A percentile compares a stretch with the other conserved stretches of the same genome.
Evolutionary conservation across 768 basidiomycete species (phyloP).

Genomic region (Boletus rufocinnamomeus): DNA sequence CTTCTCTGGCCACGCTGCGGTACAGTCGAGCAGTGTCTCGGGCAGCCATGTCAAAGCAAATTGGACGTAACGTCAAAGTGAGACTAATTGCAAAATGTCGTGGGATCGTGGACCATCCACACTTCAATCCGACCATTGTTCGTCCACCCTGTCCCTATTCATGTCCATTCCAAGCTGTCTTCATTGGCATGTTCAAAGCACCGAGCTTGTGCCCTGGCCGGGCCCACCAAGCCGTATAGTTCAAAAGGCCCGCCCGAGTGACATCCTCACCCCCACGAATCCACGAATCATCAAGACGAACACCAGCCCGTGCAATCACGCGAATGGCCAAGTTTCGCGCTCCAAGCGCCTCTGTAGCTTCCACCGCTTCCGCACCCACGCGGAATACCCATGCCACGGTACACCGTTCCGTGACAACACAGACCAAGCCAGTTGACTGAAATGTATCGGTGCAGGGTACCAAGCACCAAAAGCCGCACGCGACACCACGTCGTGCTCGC

Average conservation of each 20-base stretch:
- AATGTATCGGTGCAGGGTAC: neutral
- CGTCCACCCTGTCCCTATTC: constrained; percentile 9
- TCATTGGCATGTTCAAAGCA: constrained; percentile 21
- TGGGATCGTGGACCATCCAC: constrained; percentile 18
- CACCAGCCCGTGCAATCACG: constrained; percentile 1
- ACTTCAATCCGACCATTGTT: constrained; percentile 26
- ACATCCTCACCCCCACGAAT: neutral
- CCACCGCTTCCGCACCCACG: constrained; percentile 2
- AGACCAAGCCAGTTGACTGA: neutral
- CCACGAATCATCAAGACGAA: neutral
- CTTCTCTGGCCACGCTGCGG: constrained; percentile 33
- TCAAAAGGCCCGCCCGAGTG: constrained; percentile 20
- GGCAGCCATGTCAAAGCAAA: constrained; percentile 29
- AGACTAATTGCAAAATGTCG: constrained; percentile 11
- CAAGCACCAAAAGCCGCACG: constrained; percentile 12
- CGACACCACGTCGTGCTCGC: constrained; percentile 12
- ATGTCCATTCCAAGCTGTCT: constrained; percentile 8
- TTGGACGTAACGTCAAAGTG: constrained; percentile 7
- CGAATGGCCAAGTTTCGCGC: constrained; percentile 22
- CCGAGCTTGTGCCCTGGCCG: neutral
- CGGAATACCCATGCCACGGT: constrained; percentile 12
- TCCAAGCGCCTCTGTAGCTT: constrained; percentile 21
- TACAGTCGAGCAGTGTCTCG: constrained; percentile 25
- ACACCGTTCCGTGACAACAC: neutral
- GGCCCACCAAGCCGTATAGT: neutral